These are phyloP conservation scores for Nepenthes mirabilis DNA, from an alignment of 148 eudicot genomes.

Conservation along the genomic window DNA sequence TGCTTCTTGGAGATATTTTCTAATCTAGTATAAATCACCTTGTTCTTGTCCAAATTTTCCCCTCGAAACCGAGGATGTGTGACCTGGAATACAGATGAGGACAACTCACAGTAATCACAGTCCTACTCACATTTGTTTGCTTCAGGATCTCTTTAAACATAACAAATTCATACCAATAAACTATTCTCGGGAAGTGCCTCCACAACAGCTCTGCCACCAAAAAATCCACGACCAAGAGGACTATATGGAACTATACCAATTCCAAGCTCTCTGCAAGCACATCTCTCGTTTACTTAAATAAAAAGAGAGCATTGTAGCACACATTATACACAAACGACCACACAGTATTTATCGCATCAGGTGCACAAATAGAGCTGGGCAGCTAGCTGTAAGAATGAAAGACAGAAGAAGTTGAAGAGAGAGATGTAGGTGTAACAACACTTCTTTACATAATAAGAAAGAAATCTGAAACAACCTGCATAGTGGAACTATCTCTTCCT, in stretches of 20 bases:
- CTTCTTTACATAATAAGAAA: too few relatives aligned
- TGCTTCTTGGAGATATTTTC: slow-evolving; percentile 46
- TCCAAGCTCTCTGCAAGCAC: slow-evolving; percentile 55
- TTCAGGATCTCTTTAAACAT: background rate
- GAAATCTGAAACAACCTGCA: slow-evolving; percentile 41
- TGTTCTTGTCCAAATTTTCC: slow-evolving; percentile 59
- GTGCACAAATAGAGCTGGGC: too few relatives aligned
- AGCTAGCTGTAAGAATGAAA: too few relatives aligned
- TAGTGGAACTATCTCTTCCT: slow-evolving; percentile 53
- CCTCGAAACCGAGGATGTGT: slow-evolving; percentile 50
- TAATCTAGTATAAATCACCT: slow-evolving; percentile 33
- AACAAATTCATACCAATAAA: slow-evolving; percentile 29
- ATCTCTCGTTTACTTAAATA: too few relatives aligned
- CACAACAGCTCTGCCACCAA: slow-evolving; percentile 61
- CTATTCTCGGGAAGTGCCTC: slow-evolving; percentile 47
- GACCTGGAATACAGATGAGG: slow-evolving; percentile 11
- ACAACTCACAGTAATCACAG: background rate
- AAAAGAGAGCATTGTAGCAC: too few relatives aligned
- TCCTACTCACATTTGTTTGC: background rate
- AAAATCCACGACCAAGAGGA: slow-evolving; percentile 70
- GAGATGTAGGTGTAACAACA: too few relatives aligned
- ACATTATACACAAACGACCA: too few relatives aligned
- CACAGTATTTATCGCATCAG: too few relatives aligned
- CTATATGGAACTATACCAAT: slow-evolving; percentile 69
- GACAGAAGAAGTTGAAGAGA: too few relatives aligned